Percentiles rank a stretch among this genome's conserved stretches.
phyloP scores from a whole-genome alignment of 2,329 filamentous ascomycete species.

The Trichoderma harzianum region DNA sequence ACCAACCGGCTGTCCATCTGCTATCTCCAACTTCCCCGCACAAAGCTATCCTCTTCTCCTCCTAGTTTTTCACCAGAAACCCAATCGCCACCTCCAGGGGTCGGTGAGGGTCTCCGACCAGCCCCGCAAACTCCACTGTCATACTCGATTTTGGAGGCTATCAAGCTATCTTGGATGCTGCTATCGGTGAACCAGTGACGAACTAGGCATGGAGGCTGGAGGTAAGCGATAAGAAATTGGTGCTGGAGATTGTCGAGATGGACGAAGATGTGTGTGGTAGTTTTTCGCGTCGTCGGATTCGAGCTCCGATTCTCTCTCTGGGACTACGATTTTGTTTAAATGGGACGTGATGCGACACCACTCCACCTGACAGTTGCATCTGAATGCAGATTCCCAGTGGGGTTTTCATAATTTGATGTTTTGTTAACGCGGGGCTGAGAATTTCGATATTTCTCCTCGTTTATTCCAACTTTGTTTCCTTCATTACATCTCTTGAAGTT shows the following conservation, averaged over 20 bases:
- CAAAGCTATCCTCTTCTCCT: not conserved
- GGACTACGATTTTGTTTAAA: not conserved
- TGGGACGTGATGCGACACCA: not conserved
- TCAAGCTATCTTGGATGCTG: not conserved
- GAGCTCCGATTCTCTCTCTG: not conserved
- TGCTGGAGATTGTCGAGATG: not conserved
- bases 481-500: not conserved
- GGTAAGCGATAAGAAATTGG: not conserved
- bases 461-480: not conserved
- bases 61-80: not conserved
- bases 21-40: constrained; percentile 4
- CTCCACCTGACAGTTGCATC: not conserved
- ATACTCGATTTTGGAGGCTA: not conserved
- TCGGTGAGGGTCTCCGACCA: constrained; percentile 23
- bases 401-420: not conserved
- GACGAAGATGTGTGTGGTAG: not conserved
- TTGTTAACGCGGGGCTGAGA: not conserved
- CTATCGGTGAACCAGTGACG: not conserved
- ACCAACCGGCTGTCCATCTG: not conserved
- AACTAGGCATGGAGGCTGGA: not conserved
- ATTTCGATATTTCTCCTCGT: not conserved
- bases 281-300: not conserved
- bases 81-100: constrained; percentile 10
- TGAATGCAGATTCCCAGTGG: constrained; percentile 6
- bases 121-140: not conserved